phyloP scores from a whole-genome alignment of 2,329 filamentous ascomycete genomes.

The Cladobotryum protrusum region DNA sequence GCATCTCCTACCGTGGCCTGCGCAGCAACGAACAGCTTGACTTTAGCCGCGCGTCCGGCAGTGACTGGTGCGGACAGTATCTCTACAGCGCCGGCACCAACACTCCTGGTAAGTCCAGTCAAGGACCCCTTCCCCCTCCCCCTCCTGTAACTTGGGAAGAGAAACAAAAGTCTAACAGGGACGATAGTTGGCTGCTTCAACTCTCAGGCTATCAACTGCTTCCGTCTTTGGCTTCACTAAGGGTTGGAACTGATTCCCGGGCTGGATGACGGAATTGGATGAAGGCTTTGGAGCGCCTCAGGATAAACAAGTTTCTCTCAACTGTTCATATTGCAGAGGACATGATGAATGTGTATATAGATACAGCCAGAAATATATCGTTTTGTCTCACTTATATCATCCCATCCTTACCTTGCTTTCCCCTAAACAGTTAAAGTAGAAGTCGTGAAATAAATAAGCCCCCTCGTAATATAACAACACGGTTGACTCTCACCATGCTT shows the following conservation, averaged over 20 bases:
- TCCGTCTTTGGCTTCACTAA: conserved; percentile 25
- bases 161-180: neutral
- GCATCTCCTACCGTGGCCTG: conserved; percentile 15
- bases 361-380: too few relatives aligned
- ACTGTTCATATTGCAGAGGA: too few relatives aligned
- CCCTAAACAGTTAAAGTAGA: too few relatives aligned
- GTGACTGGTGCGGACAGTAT: conserved; percentile 12
- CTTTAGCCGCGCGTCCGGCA: conserved; percentile 12
- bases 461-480: too few relatives aligned
- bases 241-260: neutral
- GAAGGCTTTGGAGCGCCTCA: too few relatives aligned
- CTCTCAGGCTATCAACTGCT: conserved; percentile 12
- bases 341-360: too few relatives aligned
- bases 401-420: too few relatives aligned
- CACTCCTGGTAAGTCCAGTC: conserved; percentile 4
- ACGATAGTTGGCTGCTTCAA: conserved; percentile 13
- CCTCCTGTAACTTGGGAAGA: neutral
- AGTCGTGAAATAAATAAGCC: too few relatives aligned
- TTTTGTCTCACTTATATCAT: too few relatives aligned
- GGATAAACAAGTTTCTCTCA: too few relatives aligned
- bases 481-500: too few relatives aligned
- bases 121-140: neutral
- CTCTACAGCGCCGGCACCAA: conserved; percentile 6
- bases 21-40: conserved; percentile 17
- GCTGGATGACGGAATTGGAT: too few relatives aligned